Percentiles rank a stretch among this genome's conserved stretches.
Evolutionary conservation across 805 yeast species (phyloP).

Genomic region (Monosporozyma aquatica): DNA sequence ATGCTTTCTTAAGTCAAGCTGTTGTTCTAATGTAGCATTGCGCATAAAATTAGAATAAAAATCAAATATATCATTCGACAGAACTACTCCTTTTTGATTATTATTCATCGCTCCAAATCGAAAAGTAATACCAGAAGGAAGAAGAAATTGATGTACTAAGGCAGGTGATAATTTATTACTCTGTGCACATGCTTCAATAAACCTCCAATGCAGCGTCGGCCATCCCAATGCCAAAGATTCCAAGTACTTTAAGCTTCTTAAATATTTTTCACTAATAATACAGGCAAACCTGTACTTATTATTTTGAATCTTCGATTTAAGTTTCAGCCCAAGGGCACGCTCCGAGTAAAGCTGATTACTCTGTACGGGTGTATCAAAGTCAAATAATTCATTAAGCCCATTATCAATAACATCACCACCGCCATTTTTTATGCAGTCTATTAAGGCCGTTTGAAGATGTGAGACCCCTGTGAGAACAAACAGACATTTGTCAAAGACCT

Average conservation of each 20-base stretch:
- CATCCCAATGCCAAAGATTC: conserved; percentile 75
- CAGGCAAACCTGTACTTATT: conserved; percentile 47
- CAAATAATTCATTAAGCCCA: conserved; percentile 29
- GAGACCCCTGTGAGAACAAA: conserved; percentile 33
- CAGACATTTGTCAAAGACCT: conserved; percentile 31
- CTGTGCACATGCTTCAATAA: conserved; percentile 42
- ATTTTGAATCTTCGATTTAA: conserved; percentile 6
- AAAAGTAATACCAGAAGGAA: conserved; percentile 66
- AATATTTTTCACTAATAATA: conserved; percentile 46
- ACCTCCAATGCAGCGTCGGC: conserved; percentile 65
- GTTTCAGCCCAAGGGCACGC: conserved; percentile 8
- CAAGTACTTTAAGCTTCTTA: conserved; percentile 65
- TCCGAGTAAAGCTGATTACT: not conserved
- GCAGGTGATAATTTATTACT: conserved; percentile 7
- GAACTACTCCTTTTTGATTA: conserved; percentile 25
- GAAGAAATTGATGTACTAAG: conserved; percentile 44
- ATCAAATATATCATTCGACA: conserved; percentile 41
- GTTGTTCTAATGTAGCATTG: conserved; percentile 31
- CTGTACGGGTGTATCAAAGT: conserved; percentile 1
- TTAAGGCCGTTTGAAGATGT: conserved; percentile 29
- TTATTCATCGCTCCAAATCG: conserved; percentile 22
- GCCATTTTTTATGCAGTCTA: conserved; percentile 30
- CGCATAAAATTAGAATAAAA: conserved; percentile 34
- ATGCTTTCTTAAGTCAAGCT: conserved; percentile 22
- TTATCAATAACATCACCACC: conserved; percentile 37